Conservation (phyloP, 179 eudicot species). For the Beta macrorhiza region DNA sequence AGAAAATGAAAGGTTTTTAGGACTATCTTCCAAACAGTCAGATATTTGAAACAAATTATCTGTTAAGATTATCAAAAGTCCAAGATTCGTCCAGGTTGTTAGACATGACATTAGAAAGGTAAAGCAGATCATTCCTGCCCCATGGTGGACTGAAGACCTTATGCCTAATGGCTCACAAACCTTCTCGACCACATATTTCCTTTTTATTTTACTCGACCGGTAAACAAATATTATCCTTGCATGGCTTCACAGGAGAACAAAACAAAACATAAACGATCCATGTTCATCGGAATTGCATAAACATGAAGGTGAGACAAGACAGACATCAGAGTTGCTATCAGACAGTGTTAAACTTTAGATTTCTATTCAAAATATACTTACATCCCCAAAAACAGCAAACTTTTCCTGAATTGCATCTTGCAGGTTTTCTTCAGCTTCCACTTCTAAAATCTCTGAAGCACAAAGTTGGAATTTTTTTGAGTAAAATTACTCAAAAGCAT, state of each 20-base stretch:
- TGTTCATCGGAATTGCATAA: neutral
- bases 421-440: slow-evolving; percentile 89
- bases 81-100: neutral
- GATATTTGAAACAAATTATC: neutral
- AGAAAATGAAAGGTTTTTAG: neutral
- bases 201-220: neutral
- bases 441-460: slow-evolving; percentile 82
- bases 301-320: neutral
- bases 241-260: neutral
- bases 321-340: neutral
- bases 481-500: slow-evolving; percentile 1
- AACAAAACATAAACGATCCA: neutral
- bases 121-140: neutral
- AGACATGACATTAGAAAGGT: neutral
- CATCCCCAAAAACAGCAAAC: slow-evolving; percentile 91
- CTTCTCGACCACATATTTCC: neutral
- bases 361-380: slow-evolving; percentile 30
- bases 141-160: neutral
- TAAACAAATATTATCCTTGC: neutral
- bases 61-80: neutral
- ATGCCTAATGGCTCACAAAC: neutral
- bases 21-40: neutral
- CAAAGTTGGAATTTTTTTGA: slow-evolving; percentile 16
- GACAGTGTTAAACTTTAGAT: neutral
- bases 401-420: slow-evolving; percentile 97